Evolutionary conservation across 73 alveolate genomes (phyloP), one percentile per base, ranked within the genome.

Genomic region (Blepharisma japonicum): DNA sequence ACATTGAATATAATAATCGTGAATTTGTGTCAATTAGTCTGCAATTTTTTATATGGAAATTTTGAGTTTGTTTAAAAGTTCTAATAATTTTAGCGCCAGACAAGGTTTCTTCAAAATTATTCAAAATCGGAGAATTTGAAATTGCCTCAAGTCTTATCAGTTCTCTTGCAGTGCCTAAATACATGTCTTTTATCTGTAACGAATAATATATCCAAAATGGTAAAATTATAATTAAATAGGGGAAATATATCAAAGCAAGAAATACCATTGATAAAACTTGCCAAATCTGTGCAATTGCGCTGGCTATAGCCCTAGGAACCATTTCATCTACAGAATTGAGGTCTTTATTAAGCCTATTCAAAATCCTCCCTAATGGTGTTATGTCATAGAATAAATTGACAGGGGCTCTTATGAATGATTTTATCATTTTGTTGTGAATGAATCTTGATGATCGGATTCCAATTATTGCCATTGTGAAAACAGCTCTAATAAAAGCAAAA

Each of bases 331-430:
- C 48, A 6, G 77, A 46, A 47, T 80, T 85, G 6, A 77, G 80
- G 81, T 90, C 98, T 84, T 93, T 96, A 4, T 98, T 86, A 72
- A 96, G 86, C 49, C 97, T 89, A 87, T 94, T 94, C 51, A 96
- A 76, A 45, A 96, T 84, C 86, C 97, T 94, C 0, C 99, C 99
- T 7, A 95, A 82, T 21, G 98, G 98, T 6, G 96, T 96, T 23
- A 94, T 88, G 77, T 96, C 99, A 81, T 92, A 96, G 84, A 94
- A 96, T 67, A 85, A 61, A 80, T 95, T 94, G 45, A 96, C 77
- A 47, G 99, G 98, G 7, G 99, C 99, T 7, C 56, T 70, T 55
- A 90, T 32, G 14, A 83, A 68, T 42, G 83, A 53, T 32, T 81
- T 71, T 0, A 87, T 68, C 93, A 89, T 86, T 48, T 78, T 83